Evolutionary conservation across 164 flowering plant species (phyloP).

Genomic region (Piper longum): DNA sequence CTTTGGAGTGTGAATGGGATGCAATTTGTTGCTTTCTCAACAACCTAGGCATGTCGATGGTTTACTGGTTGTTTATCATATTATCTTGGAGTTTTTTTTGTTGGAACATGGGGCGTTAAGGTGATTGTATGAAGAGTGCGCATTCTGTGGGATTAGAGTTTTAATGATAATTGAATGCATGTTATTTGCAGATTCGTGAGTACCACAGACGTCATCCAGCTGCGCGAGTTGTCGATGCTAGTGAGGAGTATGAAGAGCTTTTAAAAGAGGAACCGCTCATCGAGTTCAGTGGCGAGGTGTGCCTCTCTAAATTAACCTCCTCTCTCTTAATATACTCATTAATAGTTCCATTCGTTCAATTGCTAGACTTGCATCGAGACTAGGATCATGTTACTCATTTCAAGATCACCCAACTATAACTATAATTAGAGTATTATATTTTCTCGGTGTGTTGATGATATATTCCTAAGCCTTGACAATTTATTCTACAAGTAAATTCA

Average conservation of each 20-base stretch:
- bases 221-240: constrained; percentile 73
- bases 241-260: constrained; percentile 63
- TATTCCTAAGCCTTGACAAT: no score
- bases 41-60: neutral
- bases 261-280: constrained; percentile 84
- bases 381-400: no score
- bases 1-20: neutral
- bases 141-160: neutral
- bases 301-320: neutral
- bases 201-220: constrained; percentile 87
- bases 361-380: no score
- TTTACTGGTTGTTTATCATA: neutral
- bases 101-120: neutral
- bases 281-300: constrained; percentile 96
- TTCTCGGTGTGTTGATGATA: no score
- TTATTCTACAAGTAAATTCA: no score
- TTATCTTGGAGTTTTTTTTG: neutral
- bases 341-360: no score
- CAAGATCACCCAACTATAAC: no score
- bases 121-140: neutral
- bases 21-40: neutral
- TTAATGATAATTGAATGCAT: neutral
- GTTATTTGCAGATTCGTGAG: constrained; percentile 72
- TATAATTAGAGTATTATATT: no score
- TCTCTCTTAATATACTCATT: neutral